A percentile compares a stretch with the other conserved stretches of the same genome.
These are phyloP conservation scores for Sechiopsis laciniata DNA, from an alignment of 306 rosid genomes.

Conservation along the genomic window DNA sequence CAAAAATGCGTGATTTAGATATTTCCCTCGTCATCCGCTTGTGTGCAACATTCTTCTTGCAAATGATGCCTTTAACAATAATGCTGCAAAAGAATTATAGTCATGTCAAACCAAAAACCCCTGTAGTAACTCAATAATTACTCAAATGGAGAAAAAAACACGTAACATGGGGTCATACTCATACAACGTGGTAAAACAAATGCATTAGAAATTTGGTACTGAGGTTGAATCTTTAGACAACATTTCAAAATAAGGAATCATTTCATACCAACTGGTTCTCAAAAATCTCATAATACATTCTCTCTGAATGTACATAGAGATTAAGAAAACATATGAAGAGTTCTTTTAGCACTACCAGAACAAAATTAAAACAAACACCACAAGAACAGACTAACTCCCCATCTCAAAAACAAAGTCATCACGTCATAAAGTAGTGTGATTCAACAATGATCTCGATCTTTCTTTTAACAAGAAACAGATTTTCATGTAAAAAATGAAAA, in stretches of 20 bases:
- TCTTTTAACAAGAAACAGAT: not conserved
- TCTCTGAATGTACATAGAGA: not conserved
- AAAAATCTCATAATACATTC: not conserved
- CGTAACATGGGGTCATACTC: not conserved
- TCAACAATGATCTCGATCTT: constrained; percentile 3
- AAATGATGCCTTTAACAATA: constrained; percentile 90
- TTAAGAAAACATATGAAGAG: not conserved
- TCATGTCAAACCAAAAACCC: constrained; percentile 26
- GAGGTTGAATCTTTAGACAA: constrained; percentile 10
- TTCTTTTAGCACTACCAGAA: not conserved
- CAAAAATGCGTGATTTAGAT: constrained; percentile 66
- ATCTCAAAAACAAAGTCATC: not conserved
- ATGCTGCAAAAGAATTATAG: constrained; percentile 40
- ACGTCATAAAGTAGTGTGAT: not conserved
- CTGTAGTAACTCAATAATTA: constrained; percentile 12
- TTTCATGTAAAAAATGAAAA: not conserved
- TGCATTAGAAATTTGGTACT: not conserved
- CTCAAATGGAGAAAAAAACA: not conserved
- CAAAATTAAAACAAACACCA: constrained; percentile 3
- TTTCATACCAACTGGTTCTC: constrained; percentile 7
- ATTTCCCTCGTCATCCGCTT: constrained; percentile 77
- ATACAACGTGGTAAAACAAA: not conserved
- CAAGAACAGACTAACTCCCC: not conserved
- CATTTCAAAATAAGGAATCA: constrained; percentile 12
- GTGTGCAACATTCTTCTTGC: constrained; percentile 94